Conservation (phyloP, 352 stramenopile species). For the Phytophthora ramorum region DNA sequence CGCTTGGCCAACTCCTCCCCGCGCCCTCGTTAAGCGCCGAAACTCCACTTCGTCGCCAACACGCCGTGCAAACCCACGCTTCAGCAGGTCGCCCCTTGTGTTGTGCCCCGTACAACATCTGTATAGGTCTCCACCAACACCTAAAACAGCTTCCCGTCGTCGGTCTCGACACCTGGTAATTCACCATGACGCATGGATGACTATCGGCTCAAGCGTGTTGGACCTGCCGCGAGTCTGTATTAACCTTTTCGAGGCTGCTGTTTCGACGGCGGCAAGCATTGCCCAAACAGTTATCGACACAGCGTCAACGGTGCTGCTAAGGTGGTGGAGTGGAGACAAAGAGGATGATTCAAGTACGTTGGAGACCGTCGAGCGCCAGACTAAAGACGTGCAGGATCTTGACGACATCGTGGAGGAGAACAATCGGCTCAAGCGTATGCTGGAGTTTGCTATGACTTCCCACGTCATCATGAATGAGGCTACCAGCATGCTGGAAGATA, state of each 20-base stretch:
- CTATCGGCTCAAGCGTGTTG: constrained; percentile 2
- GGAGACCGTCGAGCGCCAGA: constrained; percentile 21
- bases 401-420: constrained; percentile 35
- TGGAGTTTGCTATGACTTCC: constrained; percentile 33
- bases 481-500: constrained; percentile 27
- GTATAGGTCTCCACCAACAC: constrained; percentile 14
- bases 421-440: constrained; percentile 30
- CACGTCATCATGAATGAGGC: constrained; percentile 38
- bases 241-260: constrained; percentile 21
- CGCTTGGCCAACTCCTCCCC: constrained; percentile 30
- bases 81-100: constrained; percentile 6
- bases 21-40: constrained; percentile 21
- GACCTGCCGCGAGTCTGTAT: constrained; percentile 18
- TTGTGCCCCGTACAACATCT: constrained; percentile 20
- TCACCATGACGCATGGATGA: constrained; percentile 13
- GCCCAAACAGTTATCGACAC: constrained; percentile 19
- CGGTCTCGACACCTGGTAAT: constrained; percentile 19
- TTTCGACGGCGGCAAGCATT: constrained; percentile 20
- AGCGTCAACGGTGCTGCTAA: constrained; percentile 15
- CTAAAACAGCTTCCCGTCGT: constrained; percentile 25
- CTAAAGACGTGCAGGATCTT: not conserved
- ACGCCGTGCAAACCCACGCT: constrained; percentile 16
- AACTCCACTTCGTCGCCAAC: constrained; percentile 18
- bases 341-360: constrained; percentile 10
- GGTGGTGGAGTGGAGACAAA: constrained; percentile 25